Base-by-base conservation (phyloP, 805 yeast species). In the Pichia insulana region DNA sequence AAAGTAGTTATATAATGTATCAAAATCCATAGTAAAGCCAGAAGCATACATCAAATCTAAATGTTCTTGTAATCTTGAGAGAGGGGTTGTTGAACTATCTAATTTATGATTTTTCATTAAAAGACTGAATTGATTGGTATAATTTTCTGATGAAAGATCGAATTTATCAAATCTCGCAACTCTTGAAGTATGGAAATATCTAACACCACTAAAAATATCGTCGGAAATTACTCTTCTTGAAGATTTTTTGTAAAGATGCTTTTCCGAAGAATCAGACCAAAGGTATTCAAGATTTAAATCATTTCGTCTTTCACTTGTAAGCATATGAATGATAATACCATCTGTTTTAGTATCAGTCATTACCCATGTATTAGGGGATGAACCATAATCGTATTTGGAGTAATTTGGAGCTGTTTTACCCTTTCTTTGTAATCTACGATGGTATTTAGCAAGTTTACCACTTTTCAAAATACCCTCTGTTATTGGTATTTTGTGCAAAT, bases 381-480 rank as follows among this genome's bases (percentile, higher is more conserved):
- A 62, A 13, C 84, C 83, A 52, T 73, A 79, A 42, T 73, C 77
- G 44, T 72, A 72, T 50, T 75, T 75, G 1, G 78, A 70, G 40
- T 71, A 66, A 13, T 72, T 71, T 13, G 68, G 68, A n/a, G 69
- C 64, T 52, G 75, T 75, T 42, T 76, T 65, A 31, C 80, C 78
- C 48, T 76, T 67, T 39, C 71, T 72, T 32, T 68, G 69, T 45
- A 78, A 56, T 45, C 84, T 62, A 41, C 75, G 71, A 44, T 67
- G 71, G 43, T 68, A 67, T 44, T 69, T 70, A 36, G 76, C 69
- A 19, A 77, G 64, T 20, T 71, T 70, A 32, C 78, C 76, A 8
- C 74, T 65, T 30, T 81, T 80, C 2, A 78, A 68, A 41, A 83
- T 63, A 0, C 97, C 97, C 53, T 88, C 96, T 3, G 80, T 66